phyloP scores from a whole-genome alignment of 306 rosid genomes.

The Rosa persica region DNA sequence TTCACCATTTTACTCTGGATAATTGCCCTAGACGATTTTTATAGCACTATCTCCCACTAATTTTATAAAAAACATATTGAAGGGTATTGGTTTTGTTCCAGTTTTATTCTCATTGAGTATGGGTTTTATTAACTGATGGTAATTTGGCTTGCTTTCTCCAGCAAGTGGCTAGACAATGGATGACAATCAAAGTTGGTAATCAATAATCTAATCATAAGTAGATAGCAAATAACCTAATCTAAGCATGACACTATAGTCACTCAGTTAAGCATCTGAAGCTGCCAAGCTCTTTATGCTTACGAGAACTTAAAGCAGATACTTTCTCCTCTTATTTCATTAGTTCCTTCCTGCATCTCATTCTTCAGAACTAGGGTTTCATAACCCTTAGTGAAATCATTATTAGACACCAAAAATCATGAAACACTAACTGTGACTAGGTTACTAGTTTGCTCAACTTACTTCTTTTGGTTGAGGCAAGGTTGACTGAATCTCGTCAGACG shows the following conservation, averaged over 20 bases:
- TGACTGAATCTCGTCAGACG: conserved; percentile 70
- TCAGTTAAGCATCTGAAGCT: not conserved
- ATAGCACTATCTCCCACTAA: not conserved
- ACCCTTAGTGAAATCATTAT: not conserved
- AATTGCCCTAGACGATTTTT: not conserved
- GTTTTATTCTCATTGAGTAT: not conserved
- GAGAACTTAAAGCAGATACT: not conserved
- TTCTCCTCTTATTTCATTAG: not conserved
- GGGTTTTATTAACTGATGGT: not conserved
- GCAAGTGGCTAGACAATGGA: not conserved
- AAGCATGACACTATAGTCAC: not conserved
- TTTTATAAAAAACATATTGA: not conserved
- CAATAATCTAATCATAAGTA: not conserved
- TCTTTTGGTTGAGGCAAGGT: conserved; percentile 74
- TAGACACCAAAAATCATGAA: not conserved
- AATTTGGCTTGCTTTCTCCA: not conserved
- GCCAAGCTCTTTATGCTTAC: not conserved
- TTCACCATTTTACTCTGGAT: not conserved
- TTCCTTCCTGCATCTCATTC: not conserved
- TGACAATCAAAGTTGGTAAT: not conserved
- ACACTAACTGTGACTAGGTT: not conserved
- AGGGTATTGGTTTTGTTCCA: too few relatives aligned
- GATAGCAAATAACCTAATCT: not conserved
- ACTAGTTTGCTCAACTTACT: conserved; percentile 39
- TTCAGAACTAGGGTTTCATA: not conserved